These are phyloP conservation scores for Cryptococcus wingfieldii DNA, from an alignment of 1,284 basidiomycete species.

Conservation along the genomic window DNA sequence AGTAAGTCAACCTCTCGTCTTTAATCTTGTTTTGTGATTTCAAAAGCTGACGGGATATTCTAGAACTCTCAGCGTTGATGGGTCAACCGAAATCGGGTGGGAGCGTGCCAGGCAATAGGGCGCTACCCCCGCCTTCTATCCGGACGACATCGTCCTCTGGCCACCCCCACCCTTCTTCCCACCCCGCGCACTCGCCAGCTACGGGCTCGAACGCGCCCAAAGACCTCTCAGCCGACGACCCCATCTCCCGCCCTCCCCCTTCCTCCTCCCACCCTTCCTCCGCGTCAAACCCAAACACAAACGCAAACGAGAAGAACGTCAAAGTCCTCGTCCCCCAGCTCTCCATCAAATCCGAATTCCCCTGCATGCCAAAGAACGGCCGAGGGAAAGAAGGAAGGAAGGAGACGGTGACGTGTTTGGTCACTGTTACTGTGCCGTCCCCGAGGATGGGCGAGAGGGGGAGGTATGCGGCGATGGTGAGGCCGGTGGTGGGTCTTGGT, in stretches of 20 bases:
- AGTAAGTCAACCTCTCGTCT: conserved; percentile 57
- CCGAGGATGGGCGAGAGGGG: conserved; percentile 37
- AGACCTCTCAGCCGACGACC: conserved; percentile 61
- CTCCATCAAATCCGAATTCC: conserved; percentile 81
- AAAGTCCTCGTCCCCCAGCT: conserved; percentile 76
- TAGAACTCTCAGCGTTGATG: conserved; percentile 87
- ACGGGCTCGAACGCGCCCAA: no score
- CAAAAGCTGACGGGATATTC: conserved; percentile 1
- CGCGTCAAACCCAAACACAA: conserved; percentile 43
- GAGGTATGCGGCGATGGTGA: conserved; percentile 26
- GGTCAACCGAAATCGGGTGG: conserved; percentile 54
- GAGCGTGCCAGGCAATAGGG: conserved; percentile 12
- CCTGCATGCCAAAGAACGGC: conserved; percentile 59
- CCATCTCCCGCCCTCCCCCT: conserved; percentile 57
- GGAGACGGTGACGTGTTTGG: conserved; percentile 76
- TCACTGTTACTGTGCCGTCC: conserved; percentile 83
- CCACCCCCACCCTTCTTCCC: conserved; percentile 29
- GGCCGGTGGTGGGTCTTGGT: conserved; percentile 16
- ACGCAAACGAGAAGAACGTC: conserved; percentile 35
- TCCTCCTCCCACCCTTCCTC: no score
- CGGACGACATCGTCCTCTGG: conserved; percentile 9
- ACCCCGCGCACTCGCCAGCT: conserved; percentile 51
- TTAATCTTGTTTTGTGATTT: not conserved
- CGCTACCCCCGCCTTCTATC: conserved; percentile 19
- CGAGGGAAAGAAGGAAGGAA: conserved; percentile 47